Conservation (phyloP, 1,284 basidiomycete genomes). For the Pseudozyma tsukubaensis region DNA sequence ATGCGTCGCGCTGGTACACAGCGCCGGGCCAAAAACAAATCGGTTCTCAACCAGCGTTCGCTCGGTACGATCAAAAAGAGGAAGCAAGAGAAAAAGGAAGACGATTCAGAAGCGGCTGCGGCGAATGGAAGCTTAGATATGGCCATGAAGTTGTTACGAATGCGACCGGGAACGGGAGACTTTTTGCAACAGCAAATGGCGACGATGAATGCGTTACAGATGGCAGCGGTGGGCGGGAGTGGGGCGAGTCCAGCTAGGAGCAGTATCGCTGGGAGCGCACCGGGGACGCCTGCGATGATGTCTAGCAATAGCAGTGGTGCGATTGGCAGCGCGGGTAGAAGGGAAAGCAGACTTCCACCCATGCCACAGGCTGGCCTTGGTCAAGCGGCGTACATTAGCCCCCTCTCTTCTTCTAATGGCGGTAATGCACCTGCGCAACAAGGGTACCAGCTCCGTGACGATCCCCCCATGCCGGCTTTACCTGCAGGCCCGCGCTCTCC, state of each 20-base stretch:
- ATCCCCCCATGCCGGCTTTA: slow-evolving; percentile 7
- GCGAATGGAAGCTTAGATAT: slow-evolving; percentile 51
- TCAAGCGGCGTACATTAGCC: no score
- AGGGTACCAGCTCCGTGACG: slow-evolving; percentile 32
- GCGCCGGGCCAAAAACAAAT: slow-evolving; percentile 76
- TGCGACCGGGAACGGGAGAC: slow-evolving; percentile 62
- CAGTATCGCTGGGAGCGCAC: not conserved
- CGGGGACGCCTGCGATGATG: slow-evolving; percentile 13
- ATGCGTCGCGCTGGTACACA: slow-evolving; percentile 44
- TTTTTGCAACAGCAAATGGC: slow-evolving; percentile 62
- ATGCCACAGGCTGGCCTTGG: slow-evolving; percentile 21
- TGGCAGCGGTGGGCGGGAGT: slow-evolving; percentile 43
- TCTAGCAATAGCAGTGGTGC: not conserved
- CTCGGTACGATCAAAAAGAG: slow-evolving; percentile 94
- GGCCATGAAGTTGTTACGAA: slow-evolving; percentile 62
- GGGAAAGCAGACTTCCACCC: slow-evolving; percentile 24
- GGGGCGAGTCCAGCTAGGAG: slow-evolving; percentile 41
- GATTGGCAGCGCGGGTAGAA: not conserved
- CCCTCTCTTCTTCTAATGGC: no score
- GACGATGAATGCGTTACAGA: slow-evolving; percentile 53
- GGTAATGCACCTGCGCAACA: no score
- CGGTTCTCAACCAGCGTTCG: slow-evolving; percentile 79
- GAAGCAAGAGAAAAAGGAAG: slow-evolving; percentile 88
- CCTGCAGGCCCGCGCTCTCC: slow-evolving; percentile 11
- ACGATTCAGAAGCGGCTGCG: slow-evolving; percentile 44